These are phyloP conservation scores for Larix kaempferi DNA, from an alignment of 75 land plant genomes.

Conservation along the genomic window DNA sequence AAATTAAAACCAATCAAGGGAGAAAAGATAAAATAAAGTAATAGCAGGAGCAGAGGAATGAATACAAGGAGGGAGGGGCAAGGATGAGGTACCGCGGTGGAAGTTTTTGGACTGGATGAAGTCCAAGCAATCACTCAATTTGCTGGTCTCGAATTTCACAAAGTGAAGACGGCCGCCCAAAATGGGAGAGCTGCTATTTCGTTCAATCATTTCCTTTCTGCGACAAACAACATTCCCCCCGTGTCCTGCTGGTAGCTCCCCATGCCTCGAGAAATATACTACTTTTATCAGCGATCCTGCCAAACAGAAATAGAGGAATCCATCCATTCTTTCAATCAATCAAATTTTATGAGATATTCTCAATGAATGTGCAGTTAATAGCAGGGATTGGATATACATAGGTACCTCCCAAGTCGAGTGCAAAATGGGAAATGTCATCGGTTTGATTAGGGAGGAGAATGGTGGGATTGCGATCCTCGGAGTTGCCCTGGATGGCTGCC, in stretches of 20 bases:
- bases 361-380: background rate
- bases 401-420: conserved; percentile 89
- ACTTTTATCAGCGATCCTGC: conserved; percentile 91
- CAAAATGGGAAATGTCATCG: conserved; percentile 91
- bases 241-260: conserved; percentile 11
- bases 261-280: conserved; percentile 90
- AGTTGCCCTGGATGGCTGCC: conserved; percentile 85
- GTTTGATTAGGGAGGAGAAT: conserved; percentile 96
- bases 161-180: conserved; percentile 97
- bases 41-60: no score
- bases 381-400: background rate
- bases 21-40: no score
- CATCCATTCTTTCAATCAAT: background rate
- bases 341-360: no score
- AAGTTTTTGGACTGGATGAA: conserved; percentile 90
- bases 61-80: background rate
- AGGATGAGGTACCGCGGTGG: conserved; percentile 34
- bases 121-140: conserved; percentile 86
- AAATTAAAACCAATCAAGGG: no score
- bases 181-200: conserved; percentile 69
- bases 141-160: conserved; percentile 93
- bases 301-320: background rate
- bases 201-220: conserved; percentile 33
- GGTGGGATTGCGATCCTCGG: conserved; percentile 77
- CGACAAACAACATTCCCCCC: conserved; percentile 37